Conservation (phyloP, 805 yeast genomes). For the Ogataea paraovalis region DNA sequence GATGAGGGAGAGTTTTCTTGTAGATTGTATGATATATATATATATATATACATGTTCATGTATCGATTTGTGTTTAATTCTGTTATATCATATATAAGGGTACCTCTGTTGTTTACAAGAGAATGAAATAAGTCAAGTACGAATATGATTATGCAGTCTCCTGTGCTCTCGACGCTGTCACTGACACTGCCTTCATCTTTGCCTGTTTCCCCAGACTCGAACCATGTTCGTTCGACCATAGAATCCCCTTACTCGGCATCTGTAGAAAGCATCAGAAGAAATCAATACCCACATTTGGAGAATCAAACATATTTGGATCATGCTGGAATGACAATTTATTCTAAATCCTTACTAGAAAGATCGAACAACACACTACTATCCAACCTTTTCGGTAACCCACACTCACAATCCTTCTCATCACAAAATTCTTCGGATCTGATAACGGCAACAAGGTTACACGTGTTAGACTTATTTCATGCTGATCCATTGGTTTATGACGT, state of each 20-base stretch:
- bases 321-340: conserved; percentile 39
- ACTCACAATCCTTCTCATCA: conserved; percentile 36
- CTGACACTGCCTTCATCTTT: not conserved
- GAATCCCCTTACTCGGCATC: conserved; percentile 7
- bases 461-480: conserved; percentile 32
- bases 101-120: too few species aligned
- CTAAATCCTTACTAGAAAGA: conserved; percentile 26
- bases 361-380: conserved; percentile 22
- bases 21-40: too few species aligned
- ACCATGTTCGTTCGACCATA: not conserved
- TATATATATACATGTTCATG: too few species aligned
- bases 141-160: not conserved
- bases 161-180: not conserved
- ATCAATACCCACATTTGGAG: conserved; percentile 25
- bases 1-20: too few species aligned
- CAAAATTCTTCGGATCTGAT: conserved; percentile 24
- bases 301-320: conserved; percentile 36
- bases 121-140: too few species aligned
- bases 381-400: conserved; percentile 37
- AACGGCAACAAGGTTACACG: conserved; percentile 25
- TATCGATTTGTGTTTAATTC: too few species aligned
- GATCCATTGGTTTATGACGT: conserved; percentile 35
- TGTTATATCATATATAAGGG: too few species aligned
- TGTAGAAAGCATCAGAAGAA: conserved; percentile 12
- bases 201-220: not conserved